These are phyloP conservation scores for Hydrangea macrophylla DNA, from an alignment of 148 eudicot species.

Conservation along the genomic window DNA sequence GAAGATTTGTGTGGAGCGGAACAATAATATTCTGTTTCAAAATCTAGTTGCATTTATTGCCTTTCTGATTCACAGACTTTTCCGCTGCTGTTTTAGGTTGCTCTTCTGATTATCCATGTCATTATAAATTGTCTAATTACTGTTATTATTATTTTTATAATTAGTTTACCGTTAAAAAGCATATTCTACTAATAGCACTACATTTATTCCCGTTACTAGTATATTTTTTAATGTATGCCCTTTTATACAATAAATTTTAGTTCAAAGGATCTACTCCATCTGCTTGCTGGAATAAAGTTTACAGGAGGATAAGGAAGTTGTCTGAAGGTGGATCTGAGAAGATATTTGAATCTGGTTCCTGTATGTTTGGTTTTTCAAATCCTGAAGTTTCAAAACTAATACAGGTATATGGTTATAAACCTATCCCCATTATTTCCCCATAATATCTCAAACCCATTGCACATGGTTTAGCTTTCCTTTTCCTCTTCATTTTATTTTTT, in stretches of 20 bases:
- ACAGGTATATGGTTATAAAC: constrained; percentile 29
- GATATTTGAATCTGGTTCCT: constrained; percentile 41
- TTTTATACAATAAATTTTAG: constrained; percentile 20
- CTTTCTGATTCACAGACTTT: background rate
- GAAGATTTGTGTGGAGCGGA: background rate
- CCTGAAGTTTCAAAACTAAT: constrained; percentile 50
- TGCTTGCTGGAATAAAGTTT: constrained; percentile 59
- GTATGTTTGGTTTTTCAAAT: constrained; percentile 61
- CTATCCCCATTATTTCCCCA: constrained; percentile 1
- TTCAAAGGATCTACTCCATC: constrained; percentile 53
- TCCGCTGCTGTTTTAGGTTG: background rate
- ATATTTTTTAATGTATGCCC: background rate
- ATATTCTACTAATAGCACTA: no score
- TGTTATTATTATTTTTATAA: no score
- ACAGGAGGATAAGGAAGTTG: constrained; percentile 39
- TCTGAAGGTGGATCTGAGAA: constrained; percentile 26
- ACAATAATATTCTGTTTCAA: background rate
- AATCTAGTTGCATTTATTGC: background rate
- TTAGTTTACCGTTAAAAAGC: no score
- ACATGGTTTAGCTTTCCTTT: background rate
- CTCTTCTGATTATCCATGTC: background rate
- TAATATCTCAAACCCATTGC: background rate
- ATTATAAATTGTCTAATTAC: no score
- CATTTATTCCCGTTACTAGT: no score
- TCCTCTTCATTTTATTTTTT: background rate